Percentiles rank a stretch among this genome's conserved stretches.
Evolutionary conservation across 2,329 filamentous ascomycete species (phyloP).

Genomic region (Cytospora leucostoma): DNA sequence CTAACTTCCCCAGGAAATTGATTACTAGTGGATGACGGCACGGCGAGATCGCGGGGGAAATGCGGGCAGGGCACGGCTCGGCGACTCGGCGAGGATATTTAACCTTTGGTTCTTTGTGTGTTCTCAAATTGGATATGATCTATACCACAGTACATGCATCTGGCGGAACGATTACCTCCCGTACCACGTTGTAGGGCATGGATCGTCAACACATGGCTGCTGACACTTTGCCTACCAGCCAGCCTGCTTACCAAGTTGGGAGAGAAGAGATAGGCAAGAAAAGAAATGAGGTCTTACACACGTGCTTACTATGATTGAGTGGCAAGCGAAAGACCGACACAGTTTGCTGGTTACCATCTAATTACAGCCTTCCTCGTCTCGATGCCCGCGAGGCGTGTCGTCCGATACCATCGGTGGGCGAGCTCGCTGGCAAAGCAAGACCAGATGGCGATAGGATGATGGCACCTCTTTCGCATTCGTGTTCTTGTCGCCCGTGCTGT

Average conservation of each 20-base stretch:
- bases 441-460: constrained; percentile 15
- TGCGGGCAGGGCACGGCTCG: background rate
- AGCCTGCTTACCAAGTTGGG: background rate
- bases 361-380: background rate
- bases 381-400: background rate
- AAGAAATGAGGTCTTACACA: background rate
- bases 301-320: background rate
- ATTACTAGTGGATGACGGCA: constrained; percentile 11
- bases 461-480: constrained; percentile 4
- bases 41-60: constrained; percentile 7
- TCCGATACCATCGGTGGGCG: background rate
- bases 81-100: background rate
- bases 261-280: too few species aligned
- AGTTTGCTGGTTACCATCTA: background rate
- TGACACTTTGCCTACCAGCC: background rate
- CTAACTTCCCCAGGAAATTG: background rate
- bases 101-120: too few species aligned
- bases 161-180: constrained; percentile 5
- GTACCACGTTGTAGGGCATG: constrained; percentile 12
- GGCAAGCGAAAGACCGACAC: background rate
- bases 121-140: too few species aligned
- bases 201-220: background rate
- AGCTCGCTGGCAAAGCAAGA: constrained; percentile 5
- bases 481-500: constrained; percentile 17
- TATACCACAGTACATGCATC: background rate